Percentiles rank a stretch among this genome's conserved stretches.
These are phyloP conservation scores for Sarocladiaceae sp. DNA, from an alignment of 2,329 filamentous ascomycete genomes.

Conservation along the genomic window DNA sequence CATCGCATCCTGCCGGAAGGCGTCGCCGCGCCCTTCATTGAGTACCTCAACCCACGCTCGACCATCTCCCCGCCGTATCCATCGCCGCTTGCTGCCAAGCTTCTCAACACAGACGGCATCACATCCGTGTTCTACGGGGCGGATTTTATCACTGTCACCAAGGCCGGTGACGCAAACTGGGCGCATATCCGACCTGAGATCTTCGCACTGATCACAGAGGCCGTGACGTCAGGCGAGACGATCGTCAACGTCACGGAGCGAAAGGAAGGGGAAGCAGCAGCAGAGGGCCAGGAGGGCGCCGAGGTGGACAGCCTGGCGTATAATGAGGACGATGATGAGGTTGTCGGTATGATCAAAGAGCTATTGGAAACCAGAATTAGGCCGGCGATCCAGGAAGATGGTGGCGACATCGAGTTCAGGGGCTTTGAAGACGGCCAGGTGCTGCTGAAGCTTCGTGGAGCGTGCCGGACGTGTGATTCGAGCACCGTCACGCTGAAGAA, in stretches of 20 bases:
- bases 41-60: constrained; percentile 83
- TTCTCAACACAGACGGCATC: constrained; percentile 93
- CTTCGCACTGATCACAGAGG: constrained; percentile 90
- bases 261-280: constrained; percentile 42
- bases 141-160: constrained; percentile 96
- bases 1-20: constrained; percentile 72
- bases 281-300: constrained; percentile 34
- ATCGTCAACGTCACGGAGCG: constrained; percentile 69
- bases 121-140: constrained; percentile 88
- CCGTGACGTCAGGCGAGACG: constrained; percentile 73
- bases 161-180: constrained; percentile 83
- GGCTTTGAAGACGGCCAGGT: constrained; percentile 80
- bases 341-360: constrained; percentile 98
- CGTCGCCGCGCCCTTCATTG: constrained; percentile 71
- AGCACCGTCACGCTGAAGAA: constrained; percentile 96
- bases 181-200: constrained; percentile 92
- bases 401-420: constrained; percentile 91
- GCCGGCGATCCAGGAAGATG: constrained; percentile 94
- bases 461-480: constrained; percentile 92
- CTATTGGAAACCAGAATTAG: constrained; percentile 90
- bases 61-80: constrained; percentile 85
- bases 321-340: constrained; percentile 86
- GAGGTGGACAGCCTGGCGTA: constrained; percentile 67
- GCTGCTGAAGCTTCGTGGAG: constrained; percentile 79
- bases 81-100: constrained; percentile 80